These are phyloP conservation scores for Neurospora sp. DNA, from an alignment of 2,329 filamentous ascomycete genomes.

Conservation along the genomic window DNA sequence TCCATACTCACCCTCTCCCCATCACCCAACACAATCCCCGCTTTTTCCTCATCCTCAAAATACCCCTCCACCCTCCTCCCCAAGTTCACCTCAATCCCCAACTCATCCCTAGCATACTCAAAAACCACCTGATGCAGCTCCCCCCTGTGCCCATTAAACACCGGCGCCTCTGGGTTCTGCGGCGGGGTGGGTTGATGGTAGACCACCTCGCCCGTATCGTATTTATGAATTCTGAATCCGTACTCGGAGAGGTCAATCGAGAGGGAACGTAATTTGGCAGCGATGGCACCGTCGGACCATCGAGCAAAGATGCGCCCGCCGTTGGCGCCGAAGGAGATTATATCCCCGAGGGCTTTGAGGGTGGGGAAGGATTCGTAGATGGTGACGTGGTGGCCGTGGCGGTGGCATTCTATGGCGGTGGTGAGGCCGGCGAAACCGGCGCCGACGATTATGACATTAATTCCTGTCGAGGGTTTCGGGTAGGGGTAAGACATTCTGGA, in stretches of 20 bases:
- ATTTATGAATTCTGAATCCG: constrained; percentile 54
- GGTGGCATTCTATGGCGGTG: constrained; percentile 52
- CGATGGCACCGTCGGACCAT: constrained; percentile 42
- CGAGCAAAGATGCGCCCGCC: constrained; percentile 51
- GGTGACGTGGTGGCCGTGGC: constrained; percentile 48
- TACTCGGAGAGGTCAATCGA: constrained; percentile 21
- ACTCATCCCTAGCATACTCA: constrained; percentile 43
- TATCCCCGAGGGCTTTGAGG: constrained; percentile 50
- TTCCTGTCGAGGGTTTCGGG: constrained; percentile 27
- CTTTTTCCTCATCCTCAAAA: constrained; percentile 40
- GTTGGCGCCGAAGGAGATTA: constrained; percentile 53
- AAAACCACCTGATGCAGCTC: constrained; percentile 52
- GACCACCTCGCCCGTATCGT: constrained; percentile 48
- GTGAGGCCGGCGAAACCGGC: constrained; percentile 53
- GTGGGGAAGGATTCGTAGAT: constrained; percentile 50
- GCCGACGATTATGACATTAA: constrained; percentile 42
- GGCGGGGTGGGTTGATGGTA: constrained; percentile 42
- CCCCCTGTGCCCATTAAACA: constrained; percentile 51
- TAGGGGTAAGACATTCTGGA: not conserved
- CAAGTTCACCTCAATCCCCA: constrained; percentile 46
- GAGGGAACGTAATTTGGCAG: too few species aligned
- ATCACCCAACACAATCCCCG: constrained; percentile 40
- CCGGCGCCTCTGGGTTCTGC: constrained; percentile 36
- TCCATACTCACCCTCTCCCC: constrained; percentile 30
- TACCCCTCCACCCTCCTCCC: constrained; percentile 42